Evolutionary conservation across 2,329 filamentous ascomycete genomes (phyloP).

Genomic region (Camillea tinctor): DNA sequence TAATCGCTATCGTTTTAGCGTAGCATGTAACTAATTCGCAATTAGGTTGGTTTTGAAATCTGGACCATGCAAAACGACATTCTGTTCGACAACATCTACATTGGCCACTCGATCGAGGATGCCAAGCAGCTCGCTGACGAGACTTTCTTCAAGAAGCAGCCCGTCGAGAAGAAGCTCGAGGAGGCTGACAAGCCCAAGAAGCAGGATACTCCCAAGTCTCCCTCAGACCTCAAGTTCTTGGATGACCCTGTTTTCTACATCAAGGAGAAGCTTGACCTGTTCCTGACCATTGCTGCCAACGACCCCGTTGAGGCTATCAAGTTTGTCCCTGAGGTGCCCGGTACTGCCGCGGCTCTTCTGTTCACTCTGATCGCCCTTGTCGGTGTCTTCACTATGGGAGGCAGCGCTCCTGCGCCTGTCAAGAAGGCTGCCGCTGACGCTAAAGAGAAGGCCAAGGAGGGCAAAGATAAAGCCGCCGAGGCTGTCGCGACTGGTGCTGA

Average conservation of each 20-base stretch:
- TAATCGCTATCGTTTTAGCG: neutral
- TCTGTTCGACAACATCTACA: slow-evolving; percentile 99
- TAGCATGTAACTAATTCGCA: slow-evolving; percentile 8
- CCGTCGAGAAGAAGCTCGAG: slow-evolving; percentile 77
- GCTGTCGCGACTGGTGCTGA: slow-evolving; percentile 63
- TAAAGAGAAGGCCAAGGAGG: slow-evolving; percentile 72
- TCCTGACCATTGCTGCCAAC: slow-evolving; percentile 77
- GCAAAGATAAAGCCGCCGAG: slow-evolving; percentile 69
- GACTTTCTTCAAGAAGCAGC: slow-evolving; percentile 86
- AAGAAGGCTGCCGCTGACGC: slow-evolving; percentile 68
- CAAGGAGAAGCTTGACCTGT: slow-evolving; percentile 90
- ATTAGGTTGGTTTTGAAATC: slow-evolving; percentile 93
- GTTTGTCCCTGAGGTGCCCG: slow-evolving; percentile 89
- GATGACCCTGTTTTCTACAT: slow-evolving; percentile 87
- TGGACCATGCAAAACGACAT: slow-evolving; percentile 99
- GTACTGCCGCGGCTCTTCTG: slow-evolving; percentile 69
- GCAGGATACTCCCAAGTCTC: slow-evolving; percentile 63
- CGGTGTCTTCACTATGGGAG: slow-evolving; percentile 62
- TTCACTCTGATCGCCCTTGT: slow-evolving; percentile 71
- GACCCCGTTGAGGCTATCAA: slow-evolving; percentile 83
- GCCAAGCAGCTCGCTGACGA: slow-evolving; percentile 85
- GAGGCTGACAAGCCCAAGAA: slow-evolving; percentile 77
- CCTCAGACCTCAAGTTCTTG: slow-evolving; percentile 78
- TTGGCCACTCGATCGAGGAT: slow-evolving; percentile 93
- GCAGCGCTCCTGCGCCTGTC: slow-evolving; percentile 64